These are phyloP conservation scores for Gossypium schwendimanii DNA, from an alignment of 441 rosid species.

Conservation along the genomic window DNA sequence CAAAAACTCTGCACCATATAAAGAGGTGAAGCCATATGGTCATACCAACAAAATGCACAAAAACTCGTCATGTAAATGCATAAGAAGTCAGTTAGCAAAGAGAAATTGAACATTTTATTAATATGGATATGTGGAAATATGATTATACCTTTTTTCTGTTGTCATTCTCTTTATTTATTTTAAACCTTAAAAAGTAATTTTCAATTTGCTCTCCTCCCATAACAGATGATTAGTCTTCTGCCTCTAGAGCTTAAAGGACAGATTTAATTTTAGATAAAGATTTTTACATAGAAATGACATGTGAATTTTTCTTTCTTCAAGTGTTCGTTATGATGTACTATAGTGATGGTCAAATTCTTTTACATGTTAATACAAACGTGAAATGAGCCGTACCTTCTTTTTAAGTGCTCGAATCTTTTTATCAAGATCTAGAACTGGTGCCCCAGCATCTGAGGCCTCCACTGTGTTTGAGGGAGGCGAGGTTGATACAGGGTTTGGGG, in stretches of 20 bases:
- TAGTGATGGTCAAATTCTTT: neutral
- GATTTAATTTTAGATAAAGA: neutral
- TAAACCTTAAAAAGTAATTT: neutral
- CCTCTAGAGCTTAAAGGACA: neutral
- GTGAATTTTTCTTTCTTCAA: neutral
- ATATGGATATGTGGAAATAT: neutral
- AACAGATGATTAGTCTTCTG: neutral
- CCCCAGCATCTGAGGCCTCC: conserved; percentile 31
- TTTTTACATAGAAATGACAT: neutral
- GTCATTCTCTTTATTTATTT: neutral
- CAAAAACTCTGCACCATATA: neutral
- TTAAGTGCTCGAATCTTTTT: conserved; percentile 82
- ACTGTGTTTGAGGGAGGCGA: conserved; percentile 31
- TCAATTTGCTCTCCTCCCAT: neutral
- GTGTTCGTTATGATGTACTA: neutral
- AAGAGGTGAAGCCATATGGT: neutral
- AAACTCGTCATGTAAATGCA: neutral
- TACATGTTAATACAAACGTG: neutral
- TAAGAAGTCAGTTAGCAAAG: neutral
- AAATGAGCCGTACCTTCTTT: conserved; percentile 63
- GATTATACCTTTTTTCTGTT: neutral
- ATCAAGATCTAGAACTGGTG: conserved; percentile 53
- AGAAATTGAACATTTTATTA: neutral
- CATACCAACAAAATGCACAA: neutral
- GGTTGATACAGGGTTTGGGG: conserved; percentile 31